Evolutionary conservation across 164 flowering plant genomes (phyloP), one percentile per base, ranked within the genome.

Genomic region (Aristolochia californica): DNA sequence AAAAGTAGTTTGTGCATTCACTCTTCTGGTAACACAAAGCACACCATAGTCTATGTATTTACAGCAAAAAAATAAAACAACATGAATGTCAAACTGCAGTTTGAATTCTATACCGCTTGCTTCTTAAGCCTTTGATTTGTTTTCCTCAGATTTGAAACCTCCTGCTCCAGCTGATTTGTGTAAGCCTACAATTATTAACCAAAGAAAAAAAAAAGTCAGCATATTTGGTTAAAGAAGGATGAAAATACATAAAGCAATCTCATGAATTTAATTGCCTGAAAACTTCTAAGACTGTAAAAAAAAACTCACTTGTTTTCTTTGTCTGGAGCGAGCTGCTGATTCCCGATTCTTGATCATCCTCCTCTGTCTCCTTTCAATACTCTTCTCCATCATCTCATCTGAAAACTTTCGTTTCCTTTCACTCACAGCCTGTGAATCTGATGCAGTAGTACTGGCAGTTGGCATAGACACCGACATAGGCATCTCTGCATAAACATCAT

Each of bases 81-180:
- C n/a, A n/a, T n/a, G n/a, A 34, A 34, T 34, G 40, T 8, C 40
- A 5, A 9, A 34, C 10, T 7, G 1, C 10, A 34, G 40, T 34
- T 34, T 34, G 40, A 34, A 34, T 34, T 34, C 49, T 66, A 20
- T 57, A 85, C 97, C 87, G 75, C 77, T 48, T 68, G 78, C 57
- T 73, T 81, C 72, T 70, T 81, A 16, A 88, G 91, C 76, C 77
- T 86, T 72, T 70, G 79, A 71, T 84, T 88, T 62, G 84, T 91
- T 70, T 82, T 88, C 68, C 85, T 91, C 25, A 88, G 72, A 20
- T 70, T 81, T 2, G 85, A 77, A 51, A 88, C 85, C 70, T 84
- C 86, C 63, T 72, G 70, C 72, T 86, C 97, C 74, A 88, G 68
- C 70, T 88, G 91, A 74, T 81, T 77, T 15, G 88, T 87, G 67